Evolutionary conservation across 306 rosid genomes (phyloP), one percentile per base, ranked within the genome.

Genomic region (Inga oerstediana): DNA sequence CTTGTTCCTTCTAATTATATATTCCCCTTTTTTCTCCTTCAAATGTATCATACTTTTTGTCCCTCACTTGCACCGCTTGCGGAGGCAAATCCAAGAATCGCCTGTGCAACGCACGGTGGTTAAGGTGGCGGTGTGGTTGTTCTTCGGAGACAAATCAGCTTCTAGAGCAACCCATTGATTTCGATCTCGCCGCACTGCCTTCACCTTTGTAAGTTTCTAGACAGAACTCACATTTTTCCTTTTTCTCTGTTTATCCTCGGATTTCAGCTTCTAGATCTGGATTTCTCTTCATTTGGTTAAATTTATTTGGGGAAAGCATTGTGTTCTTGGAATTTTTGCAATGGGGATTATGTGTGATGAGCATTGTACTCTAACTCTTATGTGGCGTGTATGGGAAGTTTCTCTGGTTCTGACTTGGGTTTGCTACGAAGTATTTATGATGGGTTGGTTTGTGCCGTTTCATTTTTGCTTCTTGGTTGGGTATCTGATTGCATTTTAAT

Each of bases 341-440:
- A 19, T 41, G 8, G 14, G 27, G 4, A 17, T 34, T 35, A 3
- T 34, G 27, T 15, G 24, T 34, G 46, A 35, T 34, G 46, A 3
- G 72, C 72, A 67, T 34, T 39, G 6, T 6, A 6, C 43, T 32
- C 45, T 19, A 17, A 35, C 3, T 17, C 24, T 15, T 35, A 3
- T 8, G 46, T 67, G 46, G 5, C 39, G 13, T 67, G 46, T 24
- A 35, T 35, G 37, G 46, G 46, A 35, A 67, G 8, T 79, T 82
- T 43, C 30, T 45, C 61, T 34, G 72, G 88, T 84, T 77, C 82
- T 86, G 87, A 73, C 45, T 79, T 7, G 7, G 69, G 58, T 43
- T 27, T 61, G 35, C 67, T 61, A 5, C 46, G 10, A 43, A 15
- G 6, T 16, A 34, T 6, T 37, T 37, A 35, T 32, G 22, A 14